Conservation (phyloP, 1,284 basidiomycete genomes). For the Pulveroboletus ridleyi region DNA sequence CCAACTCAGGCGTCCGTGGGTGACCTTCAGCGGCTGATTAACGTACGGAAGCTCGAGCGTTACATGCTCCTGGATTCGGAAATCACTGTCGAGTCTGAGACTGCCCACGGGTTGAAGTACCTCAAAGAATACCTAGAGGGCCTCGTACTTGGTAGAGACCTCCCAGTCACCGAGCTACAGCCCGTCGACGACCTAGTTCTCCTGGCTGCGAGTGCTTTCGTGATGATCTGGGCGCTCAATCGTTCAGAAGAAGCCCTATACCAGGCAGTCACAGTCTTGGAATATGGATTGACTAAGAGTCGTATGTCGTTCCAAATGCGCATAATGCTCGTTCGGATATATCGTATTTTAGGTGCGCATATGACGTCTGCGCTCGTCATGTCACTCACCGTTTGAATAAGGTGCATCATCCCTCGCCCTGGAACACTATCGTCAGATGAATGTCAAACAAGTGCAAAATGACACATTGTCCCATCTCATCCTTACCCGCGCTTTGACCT, state of each 20-base stretch:
- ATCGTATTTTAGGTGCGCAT: slow-evolving; percentile 72
- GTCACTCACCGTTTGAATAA: slow-evolving; percentile 36
- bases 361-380: slow-evolving; percentile 4
- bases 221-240: slow-evolving; percentile 67
- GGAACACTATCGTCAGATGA: slow-evolving; percentile 79
- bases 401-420: slow-evolving; percentile 73
- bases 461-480: slow-evolving; percentile 87
- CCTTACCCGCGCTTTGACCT: slow-evolving; percentile 80
- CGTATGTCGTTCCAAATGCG: slow-evolving; percentile 80
- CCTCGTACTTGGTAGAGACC: slow-evolving; percentile 66
- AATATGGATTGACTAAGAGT: slow-evolving; percentile 77
- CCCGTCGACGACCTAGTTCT: slow-evolving; percentile 87
- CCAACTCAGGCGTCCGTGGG: slow-evolving; percentile 49
- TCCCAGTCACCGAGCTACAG: slow-evolving; percentile 83
- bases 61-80: slow-evolving; percentile 55
- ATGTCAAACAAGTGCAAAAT: slow-evolving; percentile 83
- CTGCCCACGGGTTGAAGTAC: slow-evolving; percentile 55
- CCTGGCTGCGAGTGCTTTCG: slow-evolving; percentile 71
- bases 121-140: slow-evolving; percentile 66
- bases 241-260: slow-evolving; percentile 64
- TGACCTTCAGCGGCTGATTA: slow-evolving; percentile 68
- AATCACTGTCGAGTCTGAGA: slow-evolving; percentile 63
- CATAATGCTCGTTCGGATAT: slow-evolving; percentile 78
- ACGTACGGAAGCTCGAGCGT: slow-evolving; percentile 75
- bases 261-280: slow-evolving; percentile 68